Evolutionary conservation across 2,329 filamentous ascomycete genomes (phyloP), one percentile per base, ranked within the genome.

Genomic region (Bipolaris gigantea): DNA sequence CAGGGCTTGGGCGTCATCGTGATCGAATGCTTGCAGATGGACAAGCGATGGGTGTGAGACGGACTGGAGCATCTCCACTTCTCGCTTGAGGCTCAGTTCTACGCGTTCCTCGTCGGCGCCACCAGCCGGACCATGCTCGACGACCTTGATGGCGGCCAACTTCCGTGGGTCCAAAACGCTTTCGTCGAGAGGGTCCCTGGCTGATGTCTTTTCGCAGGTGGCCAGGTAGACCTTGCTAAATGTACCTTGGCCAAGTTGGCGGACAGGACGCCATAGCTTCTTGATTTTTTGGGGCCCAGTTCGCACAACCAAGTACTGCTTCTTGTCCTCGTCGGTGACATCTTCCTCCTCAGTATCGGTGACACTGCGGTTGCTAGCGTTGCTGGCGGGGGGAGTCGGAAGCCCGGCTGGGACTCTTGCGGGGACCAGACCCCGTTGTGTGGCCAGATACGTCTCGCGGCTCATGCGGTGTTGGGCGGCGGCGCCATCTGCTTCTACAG

Each of bases 161-260:
- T 89, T 90, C 67, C 88, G 89, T n/a, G 87, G 85, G 59, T 89
- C 80, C 43, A 85, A 80, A 56, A 71, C 59, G 36, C 76, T 70
- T 70, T 81, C 80, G 66, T 79, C 69, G 70, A 73, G 75, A 59
- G 70, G 76, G 70, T 63, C 71, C 60, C 61, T 74, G 66, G 64
- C 67, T 53, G 65, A 63, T 27, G 76, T 75, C 36, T 85, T 82
- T 69, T 95, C 86, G 66, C 89, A 91, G 10, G 92, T 96, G 4
- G 92, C 94, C 38, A 99, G 80, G 76, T 95, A 88, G 18, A 99
- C 94, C 67, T 90, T 90, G 72, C 92, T 97, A 73, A 99, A 99
- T 0, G 94, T 97, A 34, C 94, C 94, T 66, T 96, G 90, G 5
- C 94, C 94, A 5, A 99, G 82, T 60, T 87, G 79, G 54, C 89